phyloP scores from a whole-genome alignment of 306 rosid species.

The Lithocarpus polystachyus region DNA sequence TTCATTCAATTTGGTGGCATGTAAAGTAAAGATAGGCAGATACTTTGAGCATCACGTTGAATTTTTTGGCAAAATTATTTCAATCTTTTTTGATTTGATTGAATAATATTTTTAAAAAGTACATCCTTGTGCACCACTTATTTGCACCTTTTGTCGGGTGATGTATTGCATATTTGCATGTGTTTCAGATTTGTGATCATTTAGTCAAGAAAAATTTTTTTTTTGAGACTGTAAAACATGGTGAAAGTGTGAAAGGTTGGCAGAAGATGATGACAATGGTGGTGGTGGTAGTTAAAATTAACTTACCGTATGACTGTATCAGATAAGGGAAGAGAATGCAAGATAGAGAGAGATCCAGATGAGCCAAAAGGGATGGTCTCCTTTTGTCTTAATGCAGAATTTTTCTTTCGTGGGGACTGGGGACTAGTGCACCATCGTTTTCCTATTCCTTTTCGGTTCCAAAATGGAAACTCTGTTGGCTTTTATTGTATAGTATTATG shows the following conservation, averaged over 20 bases:
- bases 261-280: background rate
- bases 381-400: background rate
- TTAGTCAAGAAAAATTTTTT: too few species aligned
- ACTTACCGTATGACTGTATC: background rate
- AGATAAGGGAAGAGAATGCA: too few species aligned
- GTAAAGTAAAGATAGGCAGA: background rate
- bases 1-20: background rate
- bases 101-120: too few species aligned
- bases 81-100: too few species aligned
- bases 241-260: background rate
- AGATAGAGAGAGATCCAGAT: background rate
- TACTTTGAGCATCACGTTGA: background rate
- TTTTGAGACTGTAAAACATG: background rate
- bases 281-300: background rate
- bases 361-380: background rate
- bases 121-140: background rate
- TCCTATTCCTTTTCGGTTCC: conserved; percentile 11
- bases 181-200: background rate
- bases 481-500: background rate
- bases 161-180: too few species aligned
- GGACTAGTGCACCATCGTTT: background rate
- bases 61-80: background rate
- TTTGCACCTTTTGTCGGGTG: background rate
- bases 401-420: background rate
- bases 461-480: conserved; percentile 14